phyloP scores from a whole-genome alignment of 1,284 basidiomycete species.

The Sporisorium sorghi region DNA sequence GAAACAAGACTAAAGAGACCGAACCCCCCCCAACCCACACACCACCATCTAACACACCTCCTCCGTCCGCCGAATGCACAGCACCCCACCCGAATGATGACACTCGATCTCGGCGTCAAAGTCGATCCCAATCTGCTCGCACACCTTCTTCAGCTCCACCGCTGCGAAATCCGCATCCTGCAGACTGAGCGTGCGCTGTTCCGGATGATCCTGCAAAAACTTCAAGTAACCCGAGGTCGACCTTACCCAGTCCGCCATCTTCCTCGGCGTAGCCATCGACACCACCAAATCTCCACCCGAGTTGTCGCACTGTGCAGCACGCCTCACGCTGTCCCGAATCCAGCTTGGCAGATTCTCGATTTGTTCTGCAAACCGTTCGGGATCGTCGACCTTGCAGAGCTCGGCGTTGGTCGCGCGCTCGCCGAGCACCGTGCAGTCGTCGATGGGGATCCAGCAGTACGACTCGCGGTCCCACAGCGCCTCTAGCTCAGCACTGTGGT shows the following conservation, averaged over 20 bases:
- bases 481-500: constrained; percentile 15
- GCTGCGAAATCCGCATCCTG: constrained; percentile 41
- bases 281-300: constrained; percentile 36
- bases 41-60: constrained; percentile 9
- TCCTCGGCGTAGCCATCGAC: constrained; percentile 34
- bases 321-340: constrained; percentile 29
- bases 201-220: constrained; percentile 29
- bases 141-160: constrained; percentile 37
- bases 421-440: constrained; percentile 39
- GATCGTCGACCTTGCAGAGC: constrained; percentile 28
- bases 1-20: background rate
- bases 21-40: too few relatives aligned
- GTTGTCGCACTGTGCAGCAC: constrained; percentile 40
- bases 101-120: constrained; percentile 44
- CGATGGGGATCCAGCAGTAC: constrained; percentile 45
- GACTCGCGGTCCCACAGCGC: constrained; percentile 40
- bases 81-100: constrained; percentile 38
- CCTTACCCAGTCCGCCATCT: constrained; percentile 46
- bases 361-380: constrained; percentile 10
- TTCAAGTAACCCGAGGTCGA: constrained; percentile 43
- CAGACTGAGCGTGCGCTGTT: constrained; percentile 39
- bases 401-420: constrained; percentile 27
- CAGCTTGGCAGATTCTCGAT: constrained; percentile 30
- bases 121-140: constrained; percentile 27
- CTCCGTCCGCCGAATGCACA: constrained; percentile 31